phyloP scores from a whole-genome alignment of 495 filamentous ascomycete genomes.

The Hypoxylon lienhwacheense region DNA sequence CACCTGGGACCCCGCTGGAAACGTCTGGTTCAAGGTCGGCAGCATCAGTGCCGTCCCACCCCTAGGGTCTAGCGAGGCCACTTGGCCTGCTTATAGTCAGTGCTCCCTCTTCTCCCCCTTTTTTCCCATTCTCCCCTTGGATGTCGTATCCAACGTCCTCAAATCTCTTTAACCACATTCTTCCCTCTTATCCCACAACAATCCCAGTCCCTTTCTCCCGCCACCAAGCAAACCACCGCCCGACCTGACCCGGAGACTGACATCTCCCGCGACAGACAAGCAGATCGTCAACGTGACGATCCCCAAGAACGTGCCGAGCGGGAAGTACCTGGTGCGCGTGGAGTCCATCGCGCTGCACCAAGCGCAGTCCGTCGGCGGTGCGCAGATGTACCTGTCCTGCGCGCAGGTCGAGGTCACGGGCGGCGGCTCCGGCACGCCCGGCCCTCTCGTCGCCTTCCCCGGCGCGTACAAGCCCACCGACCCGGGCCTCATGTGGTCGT shows the following conservation, averaged over 20 bases:
- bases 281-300: constrained; percentile 42
- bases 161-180: too few species aligned
- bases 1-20: constrained; percentile 50
- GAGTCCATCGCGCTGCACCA: constrained; percentile 47
- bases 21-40: constrained; percentile 55
- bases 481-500: constrained; percentile 40
- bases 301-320: constrained; percentile 44
- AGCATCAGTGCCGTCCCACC: constrained; percentile 40
- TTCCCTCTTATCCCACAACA: background rate
- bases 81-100: constrained; percentile 48
- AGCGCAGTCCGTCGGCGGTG: constrained; percentile 41
- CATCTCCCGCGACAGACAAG: constrained; percentile 35
- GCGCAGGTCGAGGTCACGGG: constrained; percentile 45
- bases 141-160: too few species aligned
- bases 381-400: constrained; percentile 49
- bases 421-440: constrained; percentile 41
- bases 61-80: constrained; percentile 32
- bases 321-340: constrained; percentile 46
- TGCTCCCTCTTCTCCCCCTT: background rate
- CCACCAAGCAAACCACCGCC: background rate
- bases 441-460: constrained; percentile 39
- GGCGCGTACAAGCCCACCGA: constrained; percentile 43
- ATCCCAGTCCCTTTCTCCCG: background rate
- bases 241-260: constrained; percentile 1
- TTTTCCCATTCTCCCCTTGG: background rate